phyloP scores from a whole-genome alignment of 345 rosid genomes.

The Psidium guajava region DNA sequence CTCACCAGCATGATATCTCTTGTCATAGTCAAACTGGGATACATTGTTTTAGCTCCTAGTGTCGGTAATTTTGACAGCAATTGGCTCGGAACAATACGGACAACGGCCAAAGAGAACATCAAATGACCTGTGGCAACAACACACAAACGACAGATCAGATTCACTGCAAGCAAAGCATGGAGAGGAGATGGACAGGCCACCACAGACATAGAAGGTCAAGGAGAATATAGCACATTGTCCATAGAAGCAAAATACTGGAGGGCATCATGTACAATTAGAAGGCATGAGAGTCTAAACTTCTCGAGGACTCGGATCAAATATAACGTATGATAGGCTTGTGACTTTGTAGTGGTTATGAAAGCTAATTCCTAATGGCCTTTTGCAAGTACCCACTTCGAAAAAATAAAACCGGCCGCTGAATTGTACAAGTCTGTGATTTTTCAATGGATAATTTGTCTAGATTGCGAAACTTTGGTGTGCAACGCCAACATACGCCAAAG shows the following conservation, averaged over 20 bases:
- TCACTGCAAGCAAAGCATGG: neutral
- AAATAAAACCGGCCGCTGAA: neutral
- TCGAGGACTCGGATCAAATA: neutral
- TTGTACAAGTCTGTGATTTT: neutral
- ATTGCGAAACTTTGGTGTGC: neutral
- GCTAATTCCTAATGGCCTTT: neutral
- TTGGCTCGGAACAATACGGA: constrained; percentile 66
- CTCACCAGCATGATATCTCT: neutral
- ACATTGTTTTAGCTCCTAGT: constrained; percentile 9
- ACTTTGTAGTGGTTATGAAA: neutral
- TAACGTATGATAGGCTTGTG: neutral
- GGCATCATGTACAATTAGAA: neutral
- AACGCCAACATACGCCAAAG: neutral
- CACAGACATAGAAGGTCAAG: neutral
- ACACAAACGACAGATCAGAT: neutral
- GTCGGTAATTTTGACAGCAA: constrained; percentile 50
- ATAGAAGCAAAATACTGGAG: neutral
- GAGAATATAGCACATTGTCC: neutral
- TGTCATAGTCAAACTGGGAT: neutral
- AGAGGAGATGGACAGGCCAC: neutral
- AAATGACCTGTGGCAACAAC: constrained; percentile 39
- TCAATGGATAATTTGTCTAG: neutral
- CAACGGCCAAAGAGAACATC: constrained; percentile 68
- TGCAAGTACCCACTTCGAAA: neutral
- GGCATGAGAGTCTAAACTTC: neutral